Conservation (phyloP, 352 stramenopile species). For the Pythium myriotylum region DNA sequence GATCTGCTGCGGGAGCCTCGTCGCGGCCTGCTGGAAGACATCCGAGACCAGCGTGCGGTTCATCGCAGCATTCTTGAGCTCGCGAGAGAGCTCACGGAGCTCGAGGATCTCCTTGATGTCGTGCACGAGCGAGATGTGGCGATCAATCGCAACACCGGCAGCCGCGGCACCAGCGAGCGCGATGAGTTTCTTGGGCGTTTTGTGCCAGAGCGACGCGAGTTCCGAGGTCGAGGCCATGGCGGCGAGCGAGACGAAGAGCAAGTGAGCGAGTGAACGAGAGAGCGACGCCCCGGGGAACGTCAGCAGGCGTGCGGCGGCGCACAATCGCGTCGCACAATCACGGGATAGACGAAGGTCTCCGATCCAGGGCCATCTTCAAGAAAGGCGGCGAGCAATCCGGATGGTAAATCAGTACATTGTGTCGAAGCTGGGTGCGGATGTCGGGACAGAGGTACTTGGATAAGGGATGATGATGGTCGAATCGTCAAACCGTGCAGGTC, state of each 20-base stretch:
- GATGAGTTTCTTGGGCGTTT: slow-evolving; percentile 29
- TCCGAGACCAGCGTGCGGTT: slow-evolving; percentile 50
- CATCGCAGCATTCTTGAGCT: slow-evolving; percentile 46
- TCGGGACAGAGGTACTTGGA: too few relatives aligned
- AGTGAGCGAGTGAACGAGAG: background rate
- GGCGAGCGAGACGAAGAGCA: slow-evolving; percentile 4
- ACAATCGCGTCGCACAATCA: too few relatives aligned
- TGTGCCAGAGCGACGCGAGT: slow-evolving; percentile 2
- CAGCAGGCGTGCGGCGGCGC: too few relatives aligned
- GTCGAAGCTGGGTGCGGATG: too few relatives aligned
- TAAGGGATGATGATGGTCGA: too few relatives aligned
- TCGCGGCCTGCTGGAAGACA: slow-evolving; percentile 60
- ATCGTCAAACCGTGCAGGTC: too few relatives aligned
- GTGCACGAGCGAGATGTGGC: slow-evolving; percentile 53
- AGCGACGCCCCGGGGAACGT: background rate
- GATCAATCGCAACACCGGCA: slow-evolving; percentile 30
- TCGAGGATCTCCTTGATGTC: slow-evolving; percentile 53
- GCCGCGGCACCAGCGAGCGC: slow-evolving; percentile 27
- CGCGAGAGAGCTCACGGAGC: slow-evolving; percentile 42
- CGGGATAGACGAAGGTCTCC: too few relatives aligned
- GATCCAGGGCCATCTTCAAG: too few relatives aligned
- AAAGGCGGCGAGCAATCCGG: too few relatives aligned
- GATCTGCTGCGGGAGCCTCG: slow-evolving; percentile 60
- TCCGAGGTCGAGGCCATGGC: slow-evolving; percentile 12
- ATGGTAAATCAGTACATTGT: too few relatives aligned